Evolutionary conservation across 164 flowering plant species (phyloP).

Genomic region (Pachysandra terminalis): DNA sequence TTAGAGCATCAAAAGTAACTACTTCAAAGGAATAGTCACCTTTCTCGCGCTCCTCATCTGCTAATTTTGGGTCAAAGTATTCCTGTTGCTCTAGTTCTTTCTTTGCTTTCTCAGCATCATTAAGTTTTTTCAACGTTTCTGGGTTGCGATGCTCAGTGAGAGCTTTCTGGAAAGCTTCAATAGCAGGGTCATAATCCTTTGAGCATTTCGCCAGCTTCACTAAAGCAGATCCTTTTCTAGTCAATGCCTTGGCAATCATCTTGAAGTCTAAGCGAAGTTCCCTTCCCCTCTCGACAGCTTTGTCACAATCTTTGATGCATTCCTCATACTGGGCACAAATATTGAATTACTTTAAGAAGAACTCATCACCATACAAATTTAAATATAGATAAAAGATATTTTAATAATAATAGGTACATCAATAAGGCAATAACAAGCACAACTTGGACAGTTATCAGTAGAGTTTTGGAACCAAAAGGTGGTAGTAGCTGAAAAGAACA

Average conservation of each 20-base stretch:
- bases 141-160: slow-evolving; percentile 97
- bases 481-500: too few species aligned
- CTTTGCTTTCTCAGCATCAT: slow-evolving; percentile 95
- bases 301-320: slow-evolving; percentile 91
- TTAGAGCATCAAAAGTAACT: too few species aligned
- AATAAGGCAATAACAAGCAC: too few species aligned
- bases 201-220: slow-evolving; percentile 85
- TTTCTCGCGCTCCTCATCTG: slow-evolving; percentile 98
- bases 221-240: slow-evolving; percentile 89
- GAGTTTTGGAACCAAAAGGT: too few species aligned
- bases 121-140: slow-evolving; percentile 84
- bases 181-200: slow-evolving; percentile 87
- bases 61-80: slow-evolving; percentile 75
- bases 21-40: slow-evolving; percentile 53
- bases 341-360: not conserved
- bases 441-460: too few species aligned
- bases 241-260: slow-evolving; percentile 93
- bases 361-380: too few species aligned
- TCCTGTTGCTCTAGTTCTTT: slow-evolving; percentile 94
- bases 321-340: slow-evolving; percentile 68
- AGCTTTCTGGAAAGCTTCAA: slow-evolving; percentile 93
- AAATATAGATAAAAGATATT: too few species aligned
- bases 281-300: slow-evolving; percentile 95
- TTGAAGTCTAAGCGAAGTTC: slow-evolving; percentile 89
- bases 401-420: too few species aligned